phyloP scores from a whole-genome alignment of 345 rosid species.

The Citrus reticulata region DNA sequence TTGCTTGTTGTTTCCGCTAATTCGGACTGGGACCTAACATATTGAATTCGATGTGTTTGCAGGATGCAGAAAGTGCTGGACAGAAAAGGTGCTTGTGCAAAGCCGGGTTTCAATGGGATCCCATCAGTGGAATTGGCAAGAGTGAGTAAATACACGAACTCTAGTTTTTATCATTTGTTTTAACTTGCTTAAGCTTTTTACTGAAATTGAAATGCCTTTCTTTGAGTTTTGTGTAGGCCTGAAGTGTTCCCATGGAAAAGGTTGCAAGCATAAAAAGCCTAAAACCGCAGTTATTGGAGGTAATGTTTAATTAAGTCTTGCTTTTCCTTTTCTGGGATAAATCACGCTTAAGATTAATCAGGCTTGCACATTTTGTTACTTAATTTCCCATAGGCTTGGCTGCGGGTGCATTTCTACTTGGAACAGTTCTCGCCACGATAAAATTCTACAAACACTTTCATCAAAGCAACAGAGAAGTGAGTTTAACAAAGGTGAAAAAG shows the following conservation, averaged over 20 bases:
- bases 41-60: constrained; percentile 34
- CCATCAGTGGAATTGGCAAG: constrained; percentile 25
- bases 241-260: constrained; percentile 44
- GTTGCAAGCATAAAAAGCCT: constrained; percentile 37
- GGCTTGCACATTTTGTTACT: not conserved
- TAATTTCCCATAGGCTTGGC: constrained; percentile 32
- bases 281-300: too few relatives aligned
- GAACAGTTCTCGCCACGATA: not conserved
- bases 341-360: not conserved
- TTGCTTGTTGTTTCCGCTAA: too few relatives aligned
- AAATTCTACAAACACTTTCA: constrained; percentile 24
- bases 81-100: constrained; percentile 35
- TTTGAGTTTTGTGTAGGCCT: constrained; percentile 26
- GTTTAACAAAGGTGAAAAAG: constrained; percentile 24
- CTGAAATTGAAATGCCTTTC: not conserved
- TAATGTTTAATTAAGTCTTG: too few relatives aligned
- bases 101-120: constrained; percentile 33
- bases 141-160: constrained; percentile 13
- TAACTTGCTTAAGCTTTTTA: not conserved
- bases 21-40: too few relatives aligned
- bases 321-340: not conserved
- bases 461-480: constrained; percentile 15
- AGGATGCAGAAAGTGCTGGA: constrained; percentile 10
- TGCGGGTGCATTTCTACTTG: constrained; percentile 24
- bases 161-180: not conserved